A percentile compares a stretch with the other conserved stretches of the same genome.
Evolutionary conservation across 2,329 filamentous ascomycete species (phyloP).

Genomic region (Fusarium tanahbumbuense): DNA sequence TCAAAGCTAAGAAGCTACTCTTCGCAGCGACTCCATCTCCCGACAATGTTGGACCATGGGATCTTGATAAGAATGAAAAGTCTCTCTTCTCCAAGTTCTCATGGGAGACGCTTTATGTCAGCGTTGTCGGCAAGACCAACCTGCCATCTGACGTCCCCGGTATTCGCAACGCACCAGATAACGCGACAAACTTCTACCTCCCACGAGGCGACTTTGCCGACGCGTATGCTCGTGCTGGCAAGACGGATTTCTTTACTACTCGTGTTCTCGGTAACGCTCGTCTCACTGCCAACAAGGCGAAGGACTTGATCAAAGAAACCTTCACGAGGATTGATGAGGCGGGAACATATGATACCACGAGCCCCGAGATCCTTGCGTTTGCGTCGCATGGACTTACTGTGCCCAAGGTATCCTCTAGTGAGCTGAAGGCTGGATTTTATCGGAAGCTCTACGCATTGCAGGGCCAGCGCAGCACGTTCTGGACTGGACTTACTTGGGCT

Average conservation of each 20-base stretch:
- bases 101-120: constrained; percentile 38
- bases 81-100: constrained; percentile 45
- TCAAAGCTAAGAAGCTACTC: constrained; percentile 46
- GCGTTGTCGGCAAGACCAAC: constrained; percentile 38
- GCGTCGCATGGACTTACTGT: constrained; percentile 36
- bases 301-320: constrained; percentile 1
- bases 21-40: constrained; percentile 46
- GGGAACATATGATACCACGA: constrained; percentile 10
- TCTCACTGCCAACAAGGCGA: constrained; percentile 3
- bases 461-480: constrained; percentile 52
- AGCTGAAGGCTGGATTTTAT: constrained; percentile 51
- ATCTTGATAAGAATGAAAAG: constrained; percentile 42
- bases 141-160: constrained; percentile 6
- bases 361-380: constrained; percentile 31
- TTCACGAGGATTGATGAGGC: constrained; percentile 11
- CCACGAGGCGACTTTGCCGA: constrained; percentile 19
- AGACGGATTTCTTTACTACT: constrained; percentile 10
- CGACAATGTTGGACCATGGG: constrained; percentile 41
- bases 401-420: constrained; percentile 42
- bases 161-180: constrained; percentile 24
- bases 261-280: constrained; percentile 15
- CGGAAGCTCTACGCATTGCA: constrained; percentile 50
- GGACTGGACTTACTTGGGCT: constrained; percentile 46
- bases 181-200: constrained; percentile 14
- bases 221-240: not conserved